Base-by-base conservation (phyloP, 306 rosid species). In the Pterocarpus macrocarpus region DNA sequence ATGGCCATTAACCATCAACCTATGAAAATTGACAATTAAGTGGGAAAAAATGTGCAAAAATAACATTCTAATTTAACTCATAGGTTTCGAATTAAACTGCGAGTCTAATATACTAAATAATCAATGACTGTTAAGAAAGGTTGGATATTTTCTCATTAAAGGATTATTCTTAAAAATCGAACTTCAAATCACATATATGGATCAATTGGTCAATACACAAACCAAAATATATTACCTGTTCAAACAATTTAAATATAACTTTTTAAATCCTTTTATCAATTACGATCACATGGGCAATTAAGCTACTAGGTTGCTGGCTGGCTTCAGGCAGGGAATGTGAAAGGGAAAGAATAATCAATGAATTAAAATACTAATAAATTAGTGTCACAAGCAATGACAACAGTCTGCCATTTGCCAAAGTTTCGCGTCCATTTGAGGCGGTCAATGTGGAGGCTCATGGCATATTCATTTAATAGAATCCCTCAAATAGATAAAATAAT, bases 301-400 rank as follows among this genome's bases (percentile, higher is more conserved):
- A 38, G 41, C 41, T 38, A 5, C 41, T 34, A 66, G 53, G 72
- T 39, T 66, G 52, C 34, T 5, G 64, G 49, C 53, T 38, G 64
- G 16, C 36, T 50, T 47, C 76, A 7, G 64, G 39, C 76, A 53
- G 50, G 13, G 64, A 16, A 50, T 33, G 63, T 50, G 6, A 69
- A 49, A 47, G 5, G 43, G 30, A 32, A 32, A 7, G n/a, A 10
- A 45, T 45, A 69, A 9, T 49, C 14, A 49, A 32, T 47, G 1
- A 12, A 22, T 22, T 22, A 22, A 22, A 22, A 22, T 22, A 22
- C 28, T 22, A 22, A 22, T 22, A 22, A 22, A 22, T 7, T 28
- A 15, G 4, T 34, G 76, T 49, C 49, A 28, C 39, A 69, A 1
- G 16, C 17, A 35, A 28, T 1, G n/a, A 5, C 43, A 49, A 32